Base-by-base conservation (phyloP, 192 early-diverging fungal genomes). In the Coemansia sp. region DNA sequence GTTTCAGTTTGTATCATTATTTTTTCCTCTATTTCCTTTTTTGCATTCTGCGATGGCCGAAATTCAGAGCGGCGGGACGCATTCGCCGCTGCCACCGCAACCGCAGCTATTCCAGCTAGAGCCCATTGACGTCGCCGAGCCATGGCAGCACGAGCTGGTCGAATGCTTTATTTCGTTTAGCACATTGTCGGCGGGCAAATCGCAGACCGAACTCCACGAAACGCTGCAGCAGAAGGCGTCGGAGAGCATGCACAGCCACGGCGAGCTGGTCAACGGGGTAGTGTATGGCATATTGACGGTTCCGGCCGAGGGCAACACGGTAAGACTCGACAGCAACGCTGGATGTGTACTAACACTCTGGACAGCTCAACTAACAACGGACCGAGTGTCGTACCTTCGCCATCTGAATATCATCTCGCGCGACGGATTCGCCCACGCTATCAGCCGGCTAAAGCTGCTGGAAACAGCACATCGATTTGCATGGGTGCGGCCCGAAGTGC, bases 361-460 rank as follows among this genome's bases (percentile, higher is more conserved):
- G 7, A 9, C 26, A 38, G 17, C 14, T 32, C 3, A 49, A 26
- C 8, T 7, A 27, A 44, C 9, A 7, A 8, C 10, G 25, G 23
- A 17, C 17, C 5, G n/a, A 20, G 1, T 35, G 5, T 60, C 81
- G 68, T 60, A 76, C 38, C 83, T 85, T 49, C 81, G 82, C 28
- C 64, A 70, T 1, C 67, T 89, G 27, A 83, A 73, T 34, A 55
- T 84, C n/a, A 79, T 87, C 1, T 73, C 81, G 35, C 81, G 87
- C 47, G 87, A 89, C 55, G 71, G 82, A 4, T 85, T 73, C 49
- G 64, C 61, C 1, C 55, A 60, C 22, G 64, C 79, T 3, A 21
- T 83, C 8, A 38, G 58, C 2, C 57, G 68, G 35, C 31, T 85
- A 23, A 58, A 70, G 43, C 44, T 58, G 8, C 26, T 84, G 5